phyloP scores from a whole-genome alignment of 768 basidiomycete species.

The Brasilioporus rufonigricans region DNA sequence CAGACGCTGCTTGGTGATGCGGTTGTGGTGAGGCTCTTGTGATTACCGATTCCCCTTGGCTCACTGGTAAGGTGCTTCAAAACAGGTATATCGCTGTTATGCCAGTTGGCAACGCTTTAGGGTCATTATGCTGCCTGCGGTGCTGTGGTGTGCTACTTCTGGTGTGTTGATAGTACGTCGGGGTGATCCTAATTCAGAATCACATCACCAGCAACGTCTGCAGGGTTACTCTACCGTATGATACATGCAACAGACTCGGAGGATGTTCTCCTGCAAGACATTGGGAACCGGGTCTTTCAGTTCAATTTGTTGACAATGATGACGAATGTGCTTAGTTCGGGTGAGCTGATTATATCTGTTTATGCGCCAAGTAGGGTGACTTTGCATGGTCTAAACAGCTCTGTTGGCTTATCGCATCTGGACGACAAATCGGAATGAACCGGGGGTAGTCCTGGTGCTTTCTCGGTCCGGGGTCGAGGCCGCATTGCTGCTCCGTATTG shows the following conservation, averaged over 20 bases:
- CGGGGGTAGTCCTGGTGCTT: conserved; percentile 11
- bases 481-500: conserved; percentile 12
- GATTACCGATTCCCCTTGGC: background rate
- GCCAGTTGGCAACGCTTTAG: conserved; percentile 15
- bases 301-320: conserved; percentile 21
- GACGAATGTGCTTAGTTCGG: conserved; percentile 23
- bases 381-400: background rate
- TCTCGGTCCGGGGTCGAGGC: conserved; percentile 5
- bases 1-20: conserved; percentile 25
- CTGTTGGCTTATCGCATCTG: conserved; percentile 21
- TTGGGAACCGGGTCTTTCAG: conserved; percentile 7
- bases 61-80: background rate
- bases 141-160: conserved; percentile 18
- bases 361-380: background rate
- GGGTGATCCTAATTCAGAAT: background rate
- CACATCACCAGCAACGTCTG: conserved; percentile 8
- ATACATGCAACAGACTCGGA: background rate
- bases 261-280: background rate
- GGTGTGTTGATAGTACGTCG: conserved; percentile 8
- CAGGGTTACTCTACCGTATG: conserved; percentile 6
- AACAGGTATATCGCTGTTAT: conserved; percentile 26
- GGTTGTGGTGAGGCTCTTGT: conserved; percentile 8
- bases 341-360: conserved; percentile 1
- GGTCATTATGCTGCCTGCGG: conserved; percentile 11
- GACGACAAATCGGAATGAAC: conserved; percentile 1